phyloP scores from a whole-genome alignment of 2,329 filamentous ascomycete genomes.

The Aspergillus pseudoterreus region DNA sequence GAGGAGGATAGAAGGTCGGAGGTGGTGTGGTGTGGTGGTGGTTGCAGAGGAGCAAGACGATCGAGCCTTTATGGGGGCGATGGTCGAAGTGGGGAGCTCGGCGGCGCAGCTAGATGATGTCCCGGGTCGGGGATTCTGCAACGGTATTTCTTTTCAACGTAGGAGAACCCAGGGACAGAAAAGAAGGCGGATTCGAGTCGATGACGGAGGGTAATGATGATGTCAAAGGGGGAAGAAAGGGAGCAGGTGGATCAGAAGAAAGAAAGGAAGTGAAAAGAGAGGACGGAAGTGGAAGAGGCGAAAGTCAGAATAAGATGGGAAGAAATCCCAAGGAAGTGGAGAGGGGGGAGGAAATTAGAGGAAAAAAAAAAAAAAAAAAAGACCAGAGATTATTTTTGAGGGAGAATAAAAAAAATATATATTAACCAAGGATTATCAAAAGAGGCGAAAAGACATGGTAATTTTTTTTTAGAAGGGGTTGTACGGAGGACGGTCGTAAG shows the following conservation, averaged over 20 bases:
- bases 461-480: too few relatives aligned
- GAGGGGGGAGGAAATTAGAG: slow-evolving; percentile 3
- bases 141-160: slow-evolving; percentile 3
- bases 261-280: slow-evolving; percentile 11
- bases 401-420: not conserved
- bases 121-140: not conserved
- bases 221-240: slow-evolving; percentile 11
- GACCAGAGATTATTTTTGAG: not conserved
- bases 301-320: slow-evolving; percentile 6
- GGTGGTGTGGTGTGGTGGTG: not conserved
- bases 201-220: slow-evolving; percentile 9
- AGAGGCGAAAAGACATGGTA: too few relatives aligned
- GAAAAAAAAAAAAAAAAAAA: slow-evolving; percentile 10
- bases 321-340: slow-evolving; percentile 3
- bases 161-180: slow-evolving; percentile 1
- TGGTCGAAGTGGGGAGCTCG: not conserved
- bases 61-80: not conserved
- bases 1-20: slow-evolving; percentile 1
- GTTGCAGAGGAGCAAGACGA: not conserved
- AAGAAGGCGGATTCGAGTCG: not conserved
- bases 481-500: too few relatives aligned
- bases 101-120: not conserved
- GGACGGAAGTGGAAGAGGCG: slow-evolving; percentile 13
- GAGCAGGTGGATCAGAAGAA: slow-evolving; percentile 6
- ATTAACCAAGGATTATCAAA: too few relatives aligned